These are phyloP conservation scores for Candida germanica DNA, from an alignment of 805 yeast genomes.

Conservation along the genomic window DNA sequence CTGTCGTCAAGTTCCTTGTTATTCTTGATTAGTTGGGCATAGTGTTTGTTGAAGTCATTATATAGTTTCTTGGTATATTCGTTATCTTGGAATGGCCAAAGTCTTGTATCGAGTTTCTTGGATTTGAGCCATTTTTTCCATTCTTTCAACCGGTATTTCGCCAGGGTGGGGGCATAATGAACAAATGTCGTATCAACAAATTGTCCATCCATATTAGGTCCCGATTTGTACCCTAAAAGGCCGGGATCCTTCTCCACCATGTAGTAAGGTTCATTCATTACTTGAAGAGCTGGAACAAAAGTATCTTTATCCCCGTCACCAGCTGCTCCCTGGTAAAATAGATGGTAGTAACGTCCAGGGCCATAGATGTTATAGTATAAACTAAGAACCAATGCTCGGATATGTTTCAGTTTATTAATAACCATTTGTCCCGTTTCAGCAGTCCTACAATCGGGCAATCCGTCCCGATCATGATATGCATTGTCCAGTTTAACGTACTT, in stretches of 20 bases:
- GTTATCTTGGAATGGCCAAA: conserved; percentile 29
- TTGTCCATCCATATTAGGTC: conserved; percentile 11
- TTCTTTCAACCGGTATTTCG: conserved; percentile 11
- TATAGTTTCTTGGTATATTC: conserved; percentile 22
- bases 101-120: conserved; percentile 25
- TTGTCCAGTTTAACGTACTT: conserved; percentile 21
- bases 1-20: conserved; percentile 6
- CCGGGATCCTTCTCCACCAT: conserved; percentile 18
- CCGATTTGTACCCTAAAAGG: conserved; percentile 10
- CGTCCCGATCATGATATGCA: conserved; percentile 32
- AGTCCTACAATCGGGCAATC: conserved; percentile 26
- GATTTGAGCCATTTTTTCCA: conserved; percentile 26
- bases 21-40: conserved; percentile 1
- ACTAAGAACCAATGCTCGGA: conserved; percentile 27
- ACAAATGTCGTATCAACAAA: conserved; percentile 29
- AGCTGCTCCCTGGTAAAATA: conserved; percentile 34
- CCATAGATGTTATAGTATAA: conserved; percentile 35
- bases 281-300: conserved; percentile 35
- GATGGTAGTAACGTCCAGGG: conserved; percentile 22
- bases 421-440: conserved; percentile 38
- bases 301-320: conserved; percentile 38
- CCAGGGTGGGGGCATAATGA: conserved; percentile 25
- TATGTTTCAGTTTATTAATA: conserved; percentile 31
- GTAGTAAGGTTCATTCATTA: conserved; percentile 33
- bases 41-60: conserved; percentile 15